Percentiles rank a stretch among this genome's conserved stretches.
phyloP scores from a whole-genome alignment of 768 basidiomycete species.

The Heimioporus sp. region DNA sequence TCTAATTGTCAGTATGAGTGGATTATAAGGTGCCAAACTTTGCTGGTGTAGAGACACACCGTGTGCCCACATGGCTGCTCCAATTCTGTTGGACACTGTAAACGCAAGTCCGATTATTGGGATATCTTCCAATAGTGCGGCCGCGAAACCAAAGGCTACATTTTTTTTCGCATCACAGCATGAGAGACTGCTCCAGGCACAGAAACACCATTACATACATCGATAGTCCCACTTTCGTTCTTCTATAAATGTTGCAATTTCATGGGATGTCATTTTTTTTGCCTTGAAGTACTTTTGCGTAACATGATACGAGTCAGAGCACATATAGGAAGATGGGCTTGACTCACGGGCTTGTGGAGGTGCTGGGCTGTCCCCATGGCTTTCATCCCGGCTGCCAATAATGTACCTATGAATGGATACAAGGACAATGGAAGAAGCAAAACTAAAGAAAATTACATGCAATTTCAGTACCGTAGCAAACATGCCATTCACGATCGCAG shows the following conservation, averaged over 20 bases:
- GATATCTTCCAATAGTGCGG: conserved; percentile 76
- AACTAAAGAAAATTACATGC: conserved; percentile 32
- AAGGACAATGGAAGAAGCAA: conserved; percentile 61
- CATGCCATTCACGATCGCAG: background rate
- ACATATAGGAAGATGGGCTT: background rate
- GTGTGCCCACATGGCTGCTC: conserved; percentile 93
- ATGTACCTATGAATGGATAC: conserved; percentile 66
- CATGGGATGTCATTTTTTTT: conserved; percentile 75
- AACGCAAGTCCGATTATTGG: conserved; percentile 83
- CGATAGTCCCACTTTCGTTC: conserved; percentile 91
- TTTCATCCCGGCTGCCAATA: conserved; percentile 62
- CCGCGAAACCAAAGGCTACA: conserved; percentile 80
- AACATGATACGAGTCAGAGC: background rate
- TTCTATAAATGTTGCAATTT: conserved; percentile 76
- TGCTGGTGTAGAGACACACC: conserved; percentile 40
- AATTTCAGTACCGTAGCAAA: background rate
- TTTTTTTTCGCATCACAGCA: background rate
- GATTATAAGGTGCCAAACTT: background rate
- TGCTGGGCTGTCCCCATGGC: conserved; percentile 64
- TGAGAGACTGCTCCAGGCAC: background rate
- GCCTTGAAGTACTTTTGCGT: conserved; percentile 69
- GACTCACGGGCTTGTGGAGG: conserved; percentile 64
- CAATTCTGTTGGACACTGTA: conserved; percentile 82
- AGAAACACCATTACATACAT: conserved; percentile 37
- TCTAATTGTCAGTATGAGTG: conserved; percentile 36